Base-by-base conservation (phyloP, 2,329 filamentous ascomycete genomes). In the Xylaria sp. region DNA sequence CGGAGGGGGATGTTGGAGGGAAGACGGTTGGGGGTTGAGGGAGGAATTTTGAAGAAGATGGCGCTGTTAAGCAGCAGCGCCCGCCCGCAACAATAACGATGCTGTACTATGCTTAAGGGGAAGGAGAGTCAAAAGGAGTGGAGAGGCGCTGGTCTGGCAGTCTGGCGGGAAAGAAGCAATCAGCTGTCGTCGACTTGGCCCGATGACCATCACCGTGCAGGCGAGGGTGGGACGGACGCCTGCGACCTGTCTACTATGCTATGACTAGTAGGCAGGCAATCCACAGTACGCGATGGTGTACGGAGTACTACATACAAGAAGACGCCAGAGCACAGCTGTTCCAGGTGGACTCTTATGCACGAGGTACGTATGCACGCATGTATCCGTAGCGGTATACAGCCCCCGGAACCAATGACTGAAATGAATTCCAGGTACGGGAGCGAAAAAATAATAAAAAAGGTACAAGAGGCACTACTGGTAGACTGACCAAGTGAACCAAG, bases 1-100 rank as follows among this genome's bases (percentile, higher is more conserved):
- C 92, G 92, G 78, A 98, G 88, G 77, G 94, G 94, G 81, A 98
- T 97, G 84, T 92, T 93, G 83, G 92, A 93, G 81, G 88, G 88
- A 74, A 92, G 90, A 84, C 90, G 90, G 82, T 86, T 87, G 77
- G 85, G 86, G 75, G 83, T 87, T 87, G 87, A 84, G 80, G 90
- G 86, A 89, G 92, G 88, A 97, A 98, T 98, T 83, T 89, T 98
- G 94, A 87, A 88, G 86, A 55, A 83, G 80, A 82, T 87, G 86
- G 90, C 91, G 92, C 93, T 94, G 92, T 87, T 83, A 82, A 82
- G 87, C 88, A 90, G 90, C 90, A 92, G 90, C 91, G 87, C 90
- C 88, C 83, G 81, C 85, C 87, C 83, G 86, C 86, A 82, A 76
- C 78, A 76, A 79, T 76, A 76, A 71, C 67, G 71, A 68, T 74